Evolutionary conservation across 331 rosid genomes (phyloP).

Genomic region (Saraca asoca): DNA sequence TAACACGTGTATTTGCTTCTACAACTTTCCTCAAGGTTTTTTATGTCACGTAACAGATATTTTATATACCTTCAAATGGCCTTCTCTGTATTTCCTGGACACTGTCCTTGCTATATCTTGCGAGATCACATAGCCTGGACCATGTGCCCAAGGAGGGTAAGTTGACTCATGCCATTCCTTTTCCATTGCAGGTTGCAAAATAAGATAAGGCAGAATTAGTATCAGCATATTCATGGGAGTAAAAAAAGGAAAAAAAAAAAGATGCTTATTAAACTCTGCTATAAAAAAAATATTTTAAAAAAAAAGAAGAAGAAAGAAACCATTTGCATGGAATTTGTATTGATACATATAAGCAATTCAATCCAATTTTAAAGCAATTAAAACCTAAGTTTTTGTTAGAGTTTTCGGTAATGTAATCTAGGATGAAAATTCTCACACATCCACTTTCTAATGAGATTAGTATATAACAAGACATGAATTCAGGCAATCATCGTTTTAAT

Average conservation of each 20-base stretch:
- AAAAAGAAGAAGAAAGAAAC: too few species aligned
- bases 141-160: slow-evolving; percentile 99
- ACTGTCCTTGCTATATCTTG: slow-evolving; percentile 75
- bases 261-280: background rate
- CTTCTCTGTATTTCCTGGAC: slow-evolving; percentile 53
- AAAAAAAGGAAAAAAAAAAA: background rate
- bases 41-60: background rate
- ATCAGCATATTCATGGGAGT: background rate
- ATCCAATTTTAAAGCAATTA: background rate
- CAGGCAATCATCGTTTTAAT: background rate
- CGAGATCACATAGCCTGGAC: slow-evolving; percentile 94
- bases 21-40: too few species aligned
- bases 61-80: slow-evolving; percentile 71
- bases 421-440: background rate
- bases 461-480: background rate
- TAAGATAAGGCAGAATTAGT: slow-evolving; percentile 24
- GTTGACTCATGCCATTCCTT: slow-evolving; percentile 88
- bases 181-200: slow-evolving; percentile 33
- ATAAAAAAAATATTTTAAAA: too few species aligned
- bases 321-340: too few species aligned
- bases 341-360: background rate
- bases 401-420: slow-evolving; percentile 24
- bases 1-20: background rate
- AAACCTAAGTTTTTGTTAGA: background rate
- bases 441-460: slow-evolving; percentile 20